A percentile compares a stretch with the other conserved stretches of the same genome.
Conservation (phyloP, 805 yeast genomes). For the Schwanniomyces sp. region DNA sequence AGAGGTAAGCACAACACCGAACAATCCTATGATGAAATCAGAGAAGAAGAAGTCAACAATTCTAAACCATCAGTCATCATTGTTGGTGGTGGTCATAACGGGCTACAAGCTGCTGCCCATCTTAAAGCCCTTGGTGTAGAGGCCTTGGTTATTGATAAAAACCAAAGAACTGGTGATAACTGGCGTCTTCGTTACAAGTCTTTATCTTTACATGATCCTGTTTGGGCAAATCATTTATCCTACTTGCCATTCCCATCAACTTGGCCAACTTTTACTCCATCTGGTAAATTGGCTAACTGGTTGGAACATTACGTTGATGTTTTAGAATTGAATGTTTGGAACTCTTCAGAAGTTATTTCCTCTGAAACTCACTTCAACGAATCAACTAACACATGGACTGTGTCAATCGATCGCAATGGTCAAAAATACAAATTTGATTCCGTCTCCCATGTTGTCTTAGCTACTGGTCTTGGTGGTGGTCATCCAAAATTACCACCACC, state of each 20-base stretch:
- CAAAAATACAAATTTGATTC: conserved; percentile 19
- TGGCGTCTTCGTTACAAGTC: conserved; percentile 47
- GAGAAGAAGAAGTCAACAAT: conserved; percentile 2
- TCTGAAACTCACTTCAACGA: conserved; percentile 29
- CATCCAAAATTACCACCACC: conserved; percentile 35
- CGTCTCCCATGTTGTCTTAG: conserved; percentile 39
- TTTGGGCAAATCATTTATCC: conserved; percentile 42
- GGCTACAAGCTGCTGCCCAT: conserved; percentile 41
- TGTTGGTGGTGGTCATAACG: conserved; percentile 50
- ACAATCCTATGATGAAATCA: conserved; percentile 1
- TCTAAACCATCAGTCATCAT: conserved; percentile 37
- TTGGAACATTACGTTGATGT: conserved; percentile 39
- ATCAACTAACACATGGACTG: conserved; percentile 25
- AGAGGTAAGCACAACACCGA: conserved; percentile 2
- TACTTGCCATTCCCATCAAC: conserved; percentile 39
- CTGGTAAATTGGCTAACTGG: conserved; percentile 46
- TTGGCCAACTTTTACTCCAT: conserved; percentile 45
- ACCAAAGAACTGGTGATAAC: conserved; percentile 41
- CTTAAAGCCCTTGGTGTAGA: conserved; percentile 40
- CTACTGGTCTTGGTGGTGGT: conserved; percentile 47
- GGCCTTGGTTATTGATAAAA: conserved; percentile 37
- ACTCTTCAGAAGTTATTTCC: conserved; percentile 18
- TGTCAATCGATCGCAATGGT: conserved; percentile 23
- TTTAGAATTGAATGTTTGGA: conserved; percentile 36
- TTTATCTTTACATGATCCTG: conserved; percentile 45